These are phyloP conservation scores for Sechiopsis laciniata DNA, from an alignment of 306 rosid species.

Conservation along the genomic window DNA sequence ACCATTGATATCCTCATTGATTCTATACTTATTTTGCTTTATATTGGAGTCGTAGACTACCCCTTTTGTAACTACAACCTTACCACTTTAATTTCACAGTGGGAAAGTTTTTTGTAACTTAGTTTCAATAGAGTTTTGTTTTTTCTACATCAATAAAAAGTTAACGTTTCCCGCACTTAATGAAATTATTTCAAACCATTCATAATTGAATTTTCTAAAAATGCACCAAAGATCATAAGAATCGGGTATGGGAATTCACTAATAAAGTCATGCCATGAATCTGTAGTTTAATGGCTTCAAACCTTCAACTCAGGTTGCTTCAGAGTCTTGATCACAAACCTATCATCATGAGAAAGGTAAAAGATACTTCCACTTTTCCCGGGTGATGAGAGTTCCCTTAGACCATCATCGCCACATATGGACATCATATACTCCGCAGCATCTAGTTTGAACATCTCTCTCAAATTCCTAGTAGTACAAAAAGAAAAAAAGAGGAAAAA, in stretches of 20 bases:
- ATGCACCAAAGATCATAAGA: not conserved
- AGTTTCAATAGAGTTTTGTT: no score
- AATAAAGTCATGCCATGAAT: slow-evolving; percentile 4
- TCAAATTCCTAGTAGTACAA: slow-evolving; percentile 66
- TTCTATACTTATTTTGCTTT: no score
- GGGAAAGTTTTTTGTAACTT: no score
- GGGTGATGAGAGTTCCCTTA: slow-evolving; percentile 77
- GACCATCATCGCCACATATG: slow-evolving; percentile 81
- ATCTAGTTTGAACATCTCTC: slow-evolving; percentile 97
- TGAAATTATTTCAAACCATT: not conserved
- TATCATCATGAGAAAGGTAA: slow-evolving; percentile 89
- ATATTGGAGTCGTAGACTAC: no score
- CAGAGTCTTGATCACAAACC: slow-evolving; percentile 88
- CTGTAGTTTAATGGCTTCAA: slow-evolving; percentile 30
- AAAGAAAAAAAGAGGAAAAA: not conserved
- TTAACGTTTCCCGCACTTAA: not conserved
- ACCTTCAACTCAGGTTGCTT: slow-evolving; percentile 82
- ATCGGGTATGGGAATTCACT: not conserved
- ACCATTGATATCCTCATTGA: no score
- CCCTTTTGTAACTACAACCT: no score
- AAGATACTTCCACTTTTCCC: slow-evolving; percentile 99
- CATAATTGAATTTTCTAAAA: not conserved
- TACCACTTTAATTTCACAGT: no score
- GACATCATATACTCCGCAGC: slow-evolving; percentile 99
- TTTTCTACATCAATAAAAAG: no score